These are phyloP conservation scores for Hypoxylon sp. DNA, from an alignment of 2,329 filamentous ascomycete species.

Conservation along the genomic window DNA sequence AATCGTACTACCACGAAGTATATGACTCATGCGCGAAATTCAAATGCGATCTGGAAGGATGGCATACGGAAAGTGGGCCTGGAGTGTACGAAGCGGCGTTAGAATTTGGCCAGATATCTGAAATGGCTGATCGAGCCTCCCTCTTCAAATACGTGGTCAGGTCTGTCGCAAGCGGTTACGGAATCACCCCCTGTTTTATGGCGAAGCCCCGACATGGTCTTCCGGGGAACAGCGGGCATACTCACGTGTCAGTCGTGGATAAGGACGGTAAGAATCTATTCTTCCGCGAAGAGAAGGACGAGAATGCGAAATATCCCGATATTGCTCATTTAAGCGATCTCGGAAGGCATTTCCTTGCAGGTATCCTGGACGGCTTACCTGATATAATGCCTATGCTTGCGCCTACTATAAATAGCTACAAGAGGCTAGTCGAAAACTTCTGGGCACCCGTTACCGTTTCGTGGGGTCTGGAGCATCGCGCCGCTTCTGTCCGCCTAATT, in stretches of 20 bases:
- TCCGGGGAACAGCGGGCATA: constrained; percentile 95
- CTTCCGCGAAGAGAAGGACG: constrained; percentile 78
- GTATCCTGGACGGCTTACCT: constrained; percentile 87
- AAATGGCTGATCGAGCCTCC: constrained; percentile 92
- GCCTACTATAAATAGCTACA: constrained; percentile 97
- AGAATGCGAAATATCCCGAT: constrained; percentile 79
- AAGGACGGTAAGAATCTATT: constrained; percentile 87
- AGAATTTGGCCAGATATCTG: constrained; percentile 87
- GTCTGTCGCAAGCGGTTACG: constrained; percentile 86
- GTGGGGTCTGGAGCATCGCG: constrained; percentile 96
- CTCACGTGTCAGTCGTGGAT: constrained; percentile 92
- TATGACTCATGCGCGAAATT: constrained; percentile 80
- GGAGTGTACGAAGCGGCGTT: constrained; percentile 96
- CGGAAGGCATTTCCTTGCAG: constrained; percentile 93
- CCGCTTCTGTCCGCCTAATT: constrained; percentile 90
- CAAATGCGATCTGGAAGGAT: constrained; percentile 81
- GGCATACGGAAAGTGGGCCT: constrained; percentile 87
- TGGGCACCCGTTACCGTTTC: constrained; percentile 98
- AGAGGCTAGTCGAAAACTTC: constrained; percentile 97
- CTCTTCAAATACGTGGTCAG: constrained; percentile 97
- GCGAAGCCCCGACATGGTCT: constrained; percentile 93
- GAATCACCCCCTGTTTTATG: constrained; percentile 98
- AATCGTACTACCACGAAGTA: constrained; percentile 87
- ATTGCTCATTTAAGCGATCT: constrained; percentile 86
- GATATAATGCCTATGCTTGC: constrained; percentile 97